Percentiles rank a stretch among this genome's conserved stretches.
These are phyloP conservation scores for Huntiella moniliformis DNA, from an alignment of 2,329 filamentous ascomycete species.

Conservation along the genomic window DNA sequence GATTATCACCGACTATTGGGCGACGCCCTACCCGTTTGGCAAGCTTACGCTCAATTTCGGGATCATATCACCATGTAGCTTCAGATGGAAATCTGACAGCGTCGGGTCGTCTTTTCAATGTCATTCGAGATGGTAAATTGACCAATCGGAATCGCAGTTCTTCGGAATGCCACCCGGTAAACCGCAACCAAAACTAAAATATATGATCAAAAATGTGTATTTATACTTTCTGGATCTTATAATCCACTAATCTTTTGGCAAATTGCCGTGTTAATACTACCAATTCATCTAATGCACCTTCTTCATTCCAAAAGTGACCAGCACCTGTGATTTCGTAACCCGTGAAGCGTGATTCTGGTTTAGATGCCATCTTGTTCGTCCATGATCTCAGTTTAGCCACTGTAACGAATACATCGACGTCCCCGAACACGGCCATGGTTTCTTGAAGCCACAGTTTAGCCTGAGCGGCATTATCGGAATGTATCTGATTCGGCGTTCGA, in stretches of 20 bases:
- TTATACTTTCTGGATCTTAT: too few species aligned
- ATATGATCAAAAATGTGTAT: too few species aligned
- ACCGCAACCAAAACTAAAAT: too few species aligned
- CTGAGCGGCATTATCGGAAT: constrained; percentile 21
- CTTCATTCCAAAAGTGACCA: constrained; percentile 46
- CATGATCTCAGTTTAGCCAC: constrained; percentile 46
- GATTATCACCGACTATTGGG: background rate
- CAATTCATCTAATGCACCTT: constrained; percentile 25
- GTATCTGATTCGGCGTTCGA: background rate
- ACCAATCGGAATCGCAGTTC: background rate
- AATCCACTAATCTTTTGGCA: background rate
- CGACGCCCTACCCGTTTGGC: background rate
- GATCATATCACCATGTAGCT: background rate
- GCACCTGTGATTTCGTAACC: constrained; percentile 31
- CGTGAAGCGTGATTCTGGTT: constrained; percentile 26
- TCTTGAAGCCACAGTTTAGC: constrained; percentile 37
- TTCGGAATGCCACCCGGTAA: background rate
- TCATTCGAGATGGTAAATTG: too few species aligned
- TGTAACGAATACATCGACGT: constrained; percentile 55
- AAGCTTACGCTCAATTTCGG: background rate
- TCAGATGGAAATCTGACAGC: background rate
- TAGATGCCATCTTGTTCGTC: constrained; percentile 33
- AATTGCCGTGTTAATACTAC: constrained; percentile 17
- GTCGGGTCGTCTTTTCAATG: too few species aligned
- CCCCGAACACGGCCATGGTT: constrained; percentile 56